These are phyloP conservation scores for Penicillium longicatenatum DNA, from an alignment of 495 filamentous ascomycete species.

Conservation along the genomic window DNA sequence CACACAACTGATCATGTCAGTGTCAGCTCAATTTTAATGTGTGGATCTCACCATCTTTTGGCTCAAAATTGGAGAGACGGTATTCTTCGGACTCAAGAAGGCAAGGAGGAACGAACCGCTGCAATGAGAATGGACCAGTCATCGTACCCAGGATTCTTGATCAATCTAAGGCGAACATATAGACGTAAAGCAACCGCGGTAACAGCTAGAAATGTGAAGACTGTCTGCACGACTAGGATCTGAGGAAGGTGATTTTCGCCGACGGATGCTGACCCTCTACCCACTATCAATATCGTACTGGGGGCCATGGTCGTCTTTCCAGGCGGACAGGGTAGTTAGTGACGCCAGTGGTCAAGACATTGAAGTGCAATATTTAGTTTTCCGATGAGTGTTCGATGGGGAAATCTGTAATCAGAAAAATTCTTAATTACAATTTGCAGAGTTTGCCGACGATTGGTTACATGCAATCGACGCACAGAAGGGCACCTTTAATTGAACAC, in stretches of 20 bases:
- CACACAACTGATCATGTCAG: background rate
- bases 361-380: too few relatives aligned
- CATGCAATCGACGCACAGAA: background rate
- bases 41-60: too few relatives aligned
- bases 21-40: background rate
- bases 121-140: background rate
- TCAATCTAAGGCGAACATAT: background rate
- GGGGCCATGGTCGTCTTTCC: background rate
- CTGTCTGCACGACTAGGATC: background rate
- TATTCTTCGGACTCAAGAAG: too few relatives aligned
- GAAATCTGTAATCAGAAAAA: too few relatives aligned
- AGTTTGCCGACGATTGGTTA: background rate
- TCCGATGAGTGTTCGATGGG: too few relatives aligned
- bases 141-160: background rate
- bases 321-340: background rate
- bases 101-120: background rate
- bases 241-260: background rate
- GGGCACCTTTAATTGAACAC: too few relatives aligned
- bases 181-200: background rate
- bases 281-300: background rate
- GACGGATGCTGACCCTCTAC: background rate
- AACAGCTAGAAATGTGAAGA: background rate
- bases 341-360: background rate
- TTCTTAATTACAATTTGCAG: background rate
- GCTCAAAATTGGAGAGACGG: too few relatives aligned